A percentile compares a stretch with the other conserved stretches of the same genome.
phyloP scores from a whole-genome alignment of 495 filamentous ascomycete genomes.

The Neurospora intermedia region DNA sequence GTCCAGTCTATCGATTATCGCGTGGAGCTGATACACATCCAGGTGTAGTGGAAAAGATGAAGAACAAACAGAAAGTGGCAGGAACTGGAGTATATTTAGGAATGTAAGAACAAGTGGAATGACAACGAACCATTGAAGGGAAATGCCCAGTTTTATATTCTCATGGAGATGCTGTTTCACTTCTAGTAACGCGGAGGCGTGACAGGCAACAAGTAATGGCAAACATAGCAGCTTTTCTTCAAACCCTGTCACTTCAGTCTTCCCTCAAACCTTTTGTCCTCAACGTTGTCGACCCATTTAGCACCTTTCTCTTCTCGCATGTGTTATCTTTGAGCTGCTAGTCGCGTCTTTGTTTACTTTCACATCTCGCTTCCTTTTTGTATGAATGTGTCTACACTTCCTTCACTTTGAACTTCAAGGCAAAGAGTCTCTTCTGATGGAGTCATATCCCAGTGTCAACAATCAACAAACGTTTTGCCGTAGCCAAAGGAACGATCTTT shows the following conservation, averaged over 20 bases:
- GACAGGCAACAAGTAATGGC: background rate
- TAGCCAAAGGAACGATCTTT: background rate
- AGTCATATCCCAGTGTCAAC: background rate
- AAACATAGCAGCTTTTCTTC: background rate
- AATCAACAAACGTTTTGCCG: background rate
- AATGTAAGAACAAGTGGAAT: background rate
- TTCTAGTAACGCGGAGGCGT: background rate
- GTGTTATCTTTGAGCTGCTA: background rate
- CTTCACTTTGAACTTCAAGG: background rate
- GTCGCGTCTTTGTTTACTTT: background rate
- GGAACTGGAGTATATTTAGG: background rate
- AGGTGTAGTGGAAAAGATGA: background rate
- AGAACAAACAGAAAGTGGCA: background rate
- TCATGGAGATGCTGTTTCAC: background rate
- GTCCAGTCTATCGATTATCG: background rate
- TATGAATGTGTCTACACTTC: background rate
- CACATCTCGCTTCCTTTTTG: background rate
- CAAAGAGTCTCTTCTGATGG: background rate
- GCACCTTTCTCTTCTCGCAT: background rate
- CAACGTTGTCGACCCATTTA: background rate
- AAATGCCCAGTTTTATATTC: background rate
- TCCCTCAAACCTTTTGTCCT: background rate
- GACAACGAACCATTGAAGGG: background rate
- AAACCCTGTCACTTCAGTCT: background rate
- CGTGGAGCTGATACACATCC: background rate